Evolutionary conservation across 768 basidiomycete species (phyloP), one percentile per base, ranked within the genome.

Genomic region (Kwoniella europaea): DNA sequence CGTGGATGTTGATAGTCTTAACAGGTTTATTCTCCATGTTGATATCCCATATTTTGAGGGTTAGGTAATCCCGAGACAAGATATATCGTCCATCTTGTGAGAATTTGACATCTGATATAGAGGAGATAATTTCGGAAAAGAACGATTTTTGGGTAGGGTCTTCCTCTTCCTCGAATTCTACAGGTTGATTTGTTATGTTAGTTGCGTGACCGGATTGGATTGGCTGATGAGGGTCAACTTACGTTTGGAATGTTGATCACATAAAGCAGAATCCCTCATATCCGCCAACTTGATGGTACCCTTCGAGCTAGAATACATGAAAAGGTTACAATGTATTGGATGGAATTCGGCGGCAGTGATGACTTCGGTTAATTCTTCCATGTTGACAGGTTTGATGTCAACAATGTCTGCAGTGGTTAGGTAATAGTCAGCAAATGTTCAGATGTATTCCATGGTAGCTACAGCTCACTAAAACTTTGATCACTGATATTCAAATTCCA

Each of bases 331-430:
- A 74, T 96, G 92, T 64, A 89, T 88, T 42, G 97, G 97, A 82
- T 98, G 97, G 85, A 99, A 98, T 85, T 99, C 97, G 59, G 97
- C 94, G 12, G 96, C 93, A n/a, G 97, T 99, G 84, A 99, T 98
- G 82, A 99, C 97, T 84, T 99, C 97, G 16, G 97, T 98, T 65
- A 99, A 87, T 84, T 99, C 97, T 83, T 99, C 97, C 97, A 99
- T 99, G 85, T 99, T 99, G 79, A 93, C 90, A 2, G 97, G 97
- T 83, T 99, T 99, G 89, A 99, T 98, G 84, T 99, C 97, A 73
- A 99, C 95, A 80, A 99, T 98, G 85, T 99, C 97, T 99, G 77
- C 50, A 24, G 27, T 27, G 24, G 24, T 55, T 2, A 13, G 42
- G 15, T n/a, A 35, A 16, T 22, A 57, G 59, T 46, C 10, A 42